Percentiles rank a stretch among this genome's conserved stretches.
Evolutionary conservation across 2,329 filamentous ascomycete species (phyloP).

Genomic region (Clonostachys rosea): DNA sequence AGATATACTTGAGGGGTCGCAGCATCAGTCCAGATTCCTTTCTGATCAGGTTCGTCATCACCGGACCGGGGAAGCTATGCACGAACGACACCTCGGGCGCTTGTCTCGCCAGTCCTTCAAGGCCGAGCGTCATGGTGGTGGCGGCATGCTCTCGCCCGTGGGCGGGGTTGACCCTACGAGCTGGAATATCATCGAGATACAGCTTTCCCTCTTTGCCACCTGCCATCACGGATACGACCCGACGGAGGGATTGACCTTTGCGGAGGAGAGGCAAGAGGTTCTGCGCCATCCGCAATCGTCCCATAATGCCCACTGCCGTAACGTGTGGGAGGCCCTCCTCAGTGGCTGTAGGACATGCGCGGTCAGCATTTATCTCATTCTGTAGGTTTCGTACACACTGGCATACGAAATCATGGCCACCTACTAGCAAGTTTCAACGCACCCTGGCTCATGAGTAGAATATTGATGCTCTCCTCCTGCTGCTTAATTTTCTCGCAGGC

Average conservation of each 20-base stretch:
- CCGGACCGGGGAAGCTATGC: conserved; percentile 19
- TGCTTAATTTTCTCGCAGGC: conserved; percentile 37
- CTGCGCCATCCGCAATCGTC: conserved; percentile 49
- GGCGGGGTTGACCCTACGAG: conserved; percentile 10
- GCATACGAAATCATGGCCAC: neutral
- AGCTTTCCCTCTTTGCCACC: conserved; percentile 12
- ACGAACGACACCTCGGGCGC: conserved; percentile 16
- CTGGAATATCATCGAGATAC: conserved; percentile 13
- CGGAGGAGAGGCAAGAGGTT: conserved; percentile 53
- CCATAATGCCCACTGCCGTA: conserved; percentile 50
- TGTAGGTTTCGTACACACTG: neutral
- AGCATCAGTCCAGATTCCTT: conserved; percentile 10
- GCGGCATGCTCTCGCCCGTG: conserved; percentile 12
- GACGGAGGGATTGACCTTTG: conserved; percentile 6
- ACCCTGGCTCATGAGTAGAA: conserved; percentile 39
- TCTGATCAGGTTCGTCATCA: conserved; percentile 16
- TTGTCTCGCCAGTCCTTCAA: conserved; percentile 13
- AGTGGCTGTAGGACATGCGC: conserved; percentile 34
- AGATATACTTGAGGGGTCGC: conserved; percentile 2
- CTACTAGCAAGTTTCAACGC: conserved; percentile 13
- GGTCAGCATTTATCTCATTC: neutral
- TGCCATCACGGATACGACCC: conserved; percentile 16
- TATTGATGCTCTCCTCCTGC: conserved; percentile 36
- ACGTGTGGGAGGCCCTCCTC: conserved; percentile 50
- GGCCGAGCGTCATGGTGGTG: conserved; percentile 12